A percentile compares a stretch with the other conserved stretches of the same genome.
Conservation (phyloP, 345 rosid species). For the Populus deltoides region DNA sequence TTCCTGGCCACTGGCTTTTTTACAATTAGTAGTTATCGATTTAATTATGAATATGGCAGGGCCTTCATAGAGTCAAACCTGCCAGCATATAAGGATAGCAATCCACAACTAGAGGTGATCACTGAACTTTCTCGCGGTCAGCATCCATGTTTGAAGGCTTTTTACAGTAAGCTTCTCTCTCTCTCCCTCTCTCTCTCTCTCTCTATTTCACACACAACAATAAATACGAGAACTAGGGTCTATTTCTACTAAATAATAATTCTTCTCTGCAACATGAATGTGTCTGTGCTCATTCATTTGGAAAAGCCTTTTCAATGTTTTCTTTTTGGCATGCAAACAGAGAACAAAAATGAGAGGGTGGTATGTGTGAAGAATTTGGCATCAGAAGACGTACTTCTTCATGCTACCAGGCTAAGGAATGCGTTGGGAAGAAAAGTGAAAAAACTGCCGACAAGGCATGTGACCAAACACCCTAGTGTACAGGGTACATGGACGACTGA, state of each 20-base stretch:
- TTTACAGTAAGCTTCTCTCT: constrained; percentile 54
- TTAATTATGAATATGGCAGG: constrained; percentile 31
- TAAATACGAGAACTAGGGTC: background rate
- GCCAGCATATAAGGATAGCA: constrained; percentile 55
- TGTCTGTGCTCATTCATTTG: background rate
- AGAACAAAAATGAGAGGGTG: constrained; percentile 72
- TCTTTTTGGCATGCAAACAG: constrained; percentile 31
- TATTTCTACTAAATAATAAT: no score
- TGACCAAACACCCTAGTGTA: constrained; percentile 75
- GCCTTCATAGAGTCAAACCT: constrained; percentile 82
- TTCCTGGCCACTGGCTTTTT: background rate
- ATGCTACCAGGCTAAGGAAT: constrained; percentile 72
- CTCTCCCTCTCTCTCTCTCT: background rate
- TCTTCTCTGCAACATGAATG: background rate
- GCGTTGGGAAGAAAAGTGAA: constrained; percentile 78
- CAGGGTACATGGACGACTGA: constrained; percentile 89
- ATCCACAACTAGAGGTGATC: constrained; percentile 76
- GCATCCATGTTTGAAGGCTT: constrained; percentile 77
- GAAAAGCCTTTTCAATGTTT: background rate
- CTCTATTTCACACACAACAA: background rate
- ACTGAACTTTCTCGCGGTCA: constrained; percentile 76
- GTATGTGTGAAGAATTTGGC: constrained; percentile 81
- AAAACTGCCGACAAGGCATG: constrained; percentile 71
- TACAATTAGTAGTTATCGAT: background rate
- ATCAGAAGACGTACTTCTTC: constrained; percentile 57